Evolutionary conservation across 2,329 filamentous ascomycete genomes (phyloP).

Genomic region (Mycosphaerella sp.): DNA sequence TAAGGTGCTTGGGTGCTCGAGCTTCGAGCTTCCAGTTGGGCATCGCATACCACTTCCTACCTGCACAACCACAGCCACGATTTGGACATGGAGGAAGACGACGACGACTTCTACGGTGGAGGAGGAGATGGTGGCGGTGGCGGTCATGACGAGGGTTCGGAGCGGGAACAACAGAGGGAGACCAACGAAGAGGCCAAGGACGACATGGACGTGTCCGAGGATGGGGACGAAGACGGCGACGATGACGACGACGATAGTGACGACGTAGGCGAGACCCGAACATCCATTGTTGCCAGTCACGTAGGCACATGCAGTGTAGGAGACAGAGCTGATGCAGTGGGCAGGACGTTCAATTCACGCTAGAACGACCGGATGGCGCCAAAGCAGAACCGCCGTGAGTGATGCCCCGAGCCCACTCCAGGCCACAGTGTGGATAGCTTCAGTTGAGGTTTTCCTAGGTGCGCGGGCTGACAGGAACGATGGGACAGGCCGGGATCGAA

Average conservation of each 20-base stretch:
- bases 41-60: constrained; percentile 5
- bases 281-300: neutral
- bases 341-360: constrained; percentile 50
- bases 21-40: neutral
- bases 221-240: constrained; percentile 38
- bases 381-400: constrained; percentile 25
- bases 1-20: neutral
- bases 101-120: constrained; percentile 47
- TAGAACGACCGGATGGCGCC: constrained; percentile 41
- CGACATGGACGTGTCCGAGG: constrained; percentile 42
- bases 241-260: constrained; percentile 36
- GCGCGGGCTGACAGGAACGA: neutral
- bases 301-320: neutral
- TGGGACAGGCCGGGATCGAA: constrained; percentile 15
- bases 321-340: constrained; percentile 4
- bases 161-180: constrained; percentile 27
- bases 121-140: constrained; percentile 3
- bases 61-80: neutral
- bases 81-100: constrained; percentile 45
- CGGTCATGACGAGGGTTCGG: constrained; percentile 15
- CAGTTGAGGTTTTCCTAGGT: neutral
- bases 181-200: constrained; percentile 23
- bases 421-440: neutral
- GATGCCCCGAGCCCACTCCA: too few species aligned
- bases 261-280: constrained; percentile 28